phyloP scores from a whole-genome alignment of 768 basidiomycete genomes.

The Lentinus tigrinus region DNA sequence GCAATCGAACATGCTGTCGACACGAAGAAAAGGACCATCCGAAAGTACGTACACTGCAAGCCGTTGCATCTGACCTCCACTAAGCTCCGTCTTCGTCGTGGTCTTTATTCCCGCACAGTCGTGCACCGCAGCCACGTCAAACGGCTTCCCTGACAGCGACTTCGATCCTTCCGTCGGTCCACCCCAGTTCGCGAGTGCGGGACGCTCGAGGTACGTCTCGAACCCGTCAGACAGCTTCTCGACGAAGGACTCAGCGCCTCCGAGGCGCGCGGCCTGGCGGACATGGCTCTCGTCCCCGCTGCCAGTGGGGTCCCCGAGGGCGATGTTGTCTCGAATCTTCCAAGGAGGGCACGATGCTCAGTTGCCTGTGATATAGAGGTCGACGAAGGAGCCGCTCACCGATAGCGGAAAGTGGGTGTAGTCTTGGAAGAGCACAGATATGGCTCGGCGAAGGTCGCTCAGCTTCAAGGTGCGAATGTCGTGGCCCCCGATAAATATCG shows the following conservation, averaged over 20 bases:
- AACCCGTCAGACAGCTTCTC: slow-evolving; percentile 61
- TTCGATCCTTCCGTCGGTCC: slow-evolving; percentile 59
- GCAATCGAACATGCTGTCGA: too few relatives aligned
- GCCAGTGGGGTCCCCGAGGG: slow-evolving; percentile 61
- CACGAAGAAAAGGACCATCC: too few relatives aligned
- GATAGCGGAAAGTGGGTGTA: slow-evolving; percentile 76
- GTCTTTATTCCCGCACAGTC: slow-evolving; percentile 40
- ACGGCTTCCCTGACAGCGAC: slow-evolving; percentile 54
- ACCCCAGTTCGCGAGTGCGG: slow-evolving; percentile 65
- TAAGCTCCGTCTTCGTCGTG: slow-evolving; percentile 1
- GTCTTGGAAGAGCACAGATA: slow-evolving; percentile 77
- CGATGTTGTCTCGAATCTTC: slow-evolving; percentile 76
- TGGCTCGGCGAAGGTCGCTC: slow-evolving; percentile 56
- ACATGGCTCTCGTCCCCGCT: slow-evolving; percentile 52
- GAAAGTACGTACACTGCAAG: background rate
- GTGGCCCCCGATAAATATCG: slow-evolving; percentile 58
- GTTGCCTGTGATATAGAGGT: background rate
- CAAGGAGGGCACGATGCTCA: background rate
- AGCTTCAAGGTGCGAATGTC: slow-evolving; percentile 61
- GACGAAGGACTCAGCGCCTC: slow-evolving; percentile 66
- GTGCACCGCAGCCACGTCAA: slow-evolving; percentile 47
- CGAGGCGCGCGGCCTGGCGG: slow-evolving; percentile 61
- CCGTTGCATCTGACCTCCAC: slow-evolving; percentile 1
- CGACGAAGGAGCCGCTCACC: slow-evolving; percentile 32
- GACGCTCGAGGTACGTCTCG: slow-evolving; percentile 68